Base-by-base conservation (phyloP, 257 asterid genomes). In the Linderniella brevidens region DNA sequence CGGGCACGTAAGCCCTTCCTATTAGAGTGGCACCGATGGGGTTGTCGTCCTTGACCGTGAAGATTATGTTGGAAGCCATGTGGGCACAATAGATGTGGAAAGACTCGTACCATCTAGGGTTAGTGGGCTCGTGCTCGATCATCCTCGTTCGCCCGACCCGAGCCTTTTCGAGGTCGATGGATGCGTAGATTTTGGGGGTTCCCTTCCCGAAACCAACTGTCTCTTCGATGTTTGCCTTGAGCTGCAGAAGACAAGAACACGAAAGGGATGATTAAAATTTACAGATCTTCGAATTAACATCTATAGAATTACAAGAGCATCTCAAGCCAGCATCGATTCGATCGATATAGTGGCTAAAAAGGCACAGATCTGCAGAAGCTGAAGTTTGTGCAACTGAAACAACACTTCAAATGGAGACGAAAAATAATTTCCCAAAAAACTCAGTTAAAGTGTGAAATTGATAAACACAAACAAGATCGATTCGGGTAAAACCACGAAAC, bases 1-100 rank as follows among this genome's bases (percentile, higher is more conserved):
- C 93, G 0, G 86, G 71, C 12, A 83, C 66, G 54, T 83, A 77
- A 10, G 95, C 93, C 54, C 88, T 72, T 35, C 94, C 94, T 48
- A 79, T 76, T 25, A 79, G 58, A 13, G 92, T 83, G 45, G 94
- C 82, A 5, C 90, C 92, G 45, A 83, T 61, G 12, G 86, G 68
- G 49, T 83, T 76, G 46, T 65, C 78, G 15, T 77, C 82, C 58
- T 79, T 83, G 46, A 83, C 79, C 0, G 93, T 76, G 67, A 79
- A 79, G 39, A 72, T 72, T 11, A 79, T 78, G 52, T 70, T 66
- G 10, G 82, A 70, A 36, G 88, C 92, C 54, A n/a, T 41, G 53
- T 80, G 95, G 1, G 72, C 88, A 58, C 92, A 77, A 64, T 83
- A 83, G 8, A 83, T 67, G 58, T 83, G 92, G 55, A 79, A 83